Percentiles rank a stretch among this genome's conserved stretches.
These are phyloP conservation scores for Trichoderma aggressivum DNA, from an alignment of 2,329 filamentous ascomycete species.

Conservation along the genomic window DNA sequence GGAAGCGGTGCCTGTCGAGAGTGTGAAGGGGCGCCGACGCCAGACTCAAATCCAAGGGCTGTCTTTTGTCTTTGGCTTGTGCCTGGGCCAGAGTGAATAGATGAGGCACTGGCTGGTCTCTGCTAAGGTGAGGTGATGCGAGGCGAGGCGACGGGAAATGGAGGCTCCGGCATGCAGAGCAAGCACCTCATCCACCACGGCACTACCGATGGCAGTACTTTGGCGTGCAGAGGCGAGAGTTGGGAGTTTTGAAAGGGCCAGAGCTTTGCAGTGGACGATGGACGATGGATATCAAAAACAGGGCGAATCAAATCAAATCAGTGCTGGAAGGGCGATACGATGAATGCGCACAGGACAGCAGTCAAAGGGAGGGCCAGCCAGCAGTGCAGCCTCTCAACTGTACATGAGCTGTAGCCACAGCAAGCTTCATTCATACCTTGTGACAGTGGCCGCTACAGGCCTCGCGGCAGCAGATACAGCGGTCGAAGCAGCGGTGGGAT, in stretches of 20 bases:
- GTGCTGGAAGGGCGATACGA: neutral
- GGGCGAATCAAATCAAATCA: neutral
- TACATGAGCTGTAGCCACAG: neutral
- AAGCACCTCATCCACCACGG: constrained; percentile 8
- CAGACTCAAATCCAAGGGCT: neutral
- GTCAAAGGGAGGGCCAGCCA: neutral
- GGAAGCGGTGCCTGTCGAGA: neutral
- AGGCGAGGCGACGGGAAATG: neutral
- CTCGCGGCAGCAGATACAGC: constrained; percentile 23
- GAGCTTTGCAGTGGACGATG: neutral
- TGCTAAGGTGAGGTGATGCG: neutral
- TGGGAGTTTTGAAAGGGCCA: constrained; percentile 20
- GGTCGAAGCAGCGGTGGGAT: constrained; percentile 23
- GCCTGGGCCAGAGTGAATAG: neutral
- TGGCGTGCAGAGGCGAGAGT: neutral
- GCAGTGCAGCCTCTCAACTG: neutral
- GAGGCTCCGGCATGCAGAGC: neutral
- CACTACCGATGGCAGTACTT: neutral
- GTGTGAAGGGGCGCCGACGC: neutral
- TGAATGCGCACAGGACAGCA: too few relatives aligned
- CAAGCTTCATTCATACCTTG: constrained; percentile 28
- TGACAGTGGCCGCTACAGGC: constrained; percentile 23
- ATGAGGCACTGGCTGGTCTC: constrained; percentile 1
- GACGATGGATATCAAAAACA: neutral
- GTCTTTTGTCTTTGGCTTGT: neutral